These are phyloP conservation scores for Auricularia sp. DNA, from an alignment of 768 basidiomycete species.

Conservation along the genomic window DNA sequence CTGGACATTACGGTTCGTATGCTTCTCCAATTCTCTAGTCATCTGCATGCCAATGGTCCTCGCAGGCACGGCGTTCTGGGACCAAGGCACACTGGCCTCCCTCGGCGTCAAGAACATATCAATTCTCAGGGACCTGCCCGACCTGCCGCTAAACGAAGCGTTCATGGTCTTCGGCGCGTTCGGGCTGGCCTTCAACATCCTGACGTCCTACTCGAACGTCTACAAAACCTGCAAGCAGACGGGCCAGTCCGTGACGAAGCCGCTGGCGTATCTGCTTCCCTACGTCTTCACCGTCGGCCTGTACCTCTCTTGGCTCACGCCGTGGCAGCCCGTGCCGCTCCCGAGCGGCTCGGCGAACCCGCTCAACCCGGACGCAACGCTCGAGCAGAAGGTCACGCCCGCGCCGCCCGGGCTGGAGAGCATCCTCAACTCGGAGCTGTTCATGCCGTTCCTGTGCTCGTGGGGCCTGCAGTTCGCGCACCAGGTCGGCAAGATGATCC, in stretches of 20 bases:
- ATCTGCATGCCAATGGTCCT: too few relatives aligned
- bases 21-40: neutral
- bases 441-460: conserved; percentile 81
- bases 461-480: conserved; percentile 93
- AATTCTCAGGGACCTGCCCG: conserved; percentile 42
- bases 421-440: conserved; percentile 64
- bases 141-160: conserved; percentile 69
- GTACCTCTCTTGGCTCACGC: conserved; percentile 71
- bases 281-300: conserved; percentile 62
- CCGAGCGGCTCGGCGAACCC: neutral
- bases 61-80: conserved; percentile 74
- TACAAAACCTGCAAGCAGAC: conserved; percentile 41
- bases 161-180: conserved; percentile 78
- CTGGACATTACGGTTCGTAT: conserved; percentile 59
- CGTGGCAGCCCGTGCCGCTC: neutral
- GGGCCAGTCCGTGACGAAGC: conserved; percentile 35
- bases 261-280: conserved; percentile 69
- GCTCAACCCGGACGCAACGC: neutral
- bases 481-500: conserved; percentile 85
- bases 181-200: conserved; percentile 70
- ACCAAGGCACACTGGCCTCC: conserved; percentile 53
- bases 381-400: neutral
- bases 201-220: conserved; percentile 73
- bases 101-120: conserved; percentile 34
- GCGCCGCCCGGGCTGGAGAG: conserved; percentile 52